Evolutionary conservation across 2,329 filamentous ascomycete genomes (phyloP).

Genomic region (Camptophora hylomeconis): DNA sequence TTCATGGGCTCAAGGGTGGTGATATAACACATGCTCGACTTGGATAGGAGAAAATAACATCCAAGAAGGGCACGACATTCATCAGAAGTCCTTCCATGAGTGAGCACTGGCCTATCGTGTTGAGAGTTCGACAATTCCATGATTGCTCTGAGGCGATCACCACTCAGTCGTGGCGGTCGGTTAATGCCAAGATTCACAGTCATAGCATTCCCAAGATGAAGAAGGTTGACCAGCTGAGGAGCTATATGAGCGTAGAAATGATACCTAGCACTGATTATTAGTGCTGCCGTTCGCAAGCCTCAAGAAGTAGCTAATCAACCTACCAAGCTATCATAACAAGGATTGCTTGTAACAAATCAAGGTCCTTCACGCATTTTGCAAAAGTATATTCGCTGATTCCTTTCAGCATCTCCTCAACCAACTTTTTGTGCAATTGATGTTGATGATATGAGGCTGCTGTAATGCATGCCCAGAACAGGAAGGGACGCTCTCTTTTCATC

Average conservation of each 20-base stretch:
- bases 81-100: constrained; percentile 8
- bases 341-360: constrained; percentile 29
- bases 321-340: constrained; percentile 26
- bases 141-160: neutral
- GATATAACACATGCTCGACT: constrained; percentile 6
- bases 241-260: constrained; percentile 22
- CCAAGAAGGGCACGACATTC: constrained; percentile 8
- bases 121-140: too few species aligned
- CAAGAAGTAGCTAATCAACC: neutral
- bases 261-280: neutral
- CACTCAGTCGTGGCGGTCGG: constrained; percentile 1
- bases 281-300: neutral
- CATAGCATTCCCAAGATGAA: constrained; percentile 26
- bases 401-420: constrained; percentile 20
- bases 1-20: constrained; percentile 31
- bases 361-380: constrained; percentile 19
- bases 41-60: neutral
- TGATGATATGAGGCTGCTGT: constrained; percentile 18
- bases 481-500: constrained; percentile 18
- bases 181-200: constrained; percentile 23
- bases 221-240: constrained; percentile 21
- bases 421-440: constrained; percentile 15
- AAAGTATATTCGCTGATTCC: constrained; percentile 23
- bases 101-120: too few species aligned
- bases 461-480: constrained; percentile 26